These are phyloP conservation scores for Scolecobasidium constrictum DNA, from an alignment of 2,329 filamentous ascomycete species.

Conservation along the genomic window DNA sequence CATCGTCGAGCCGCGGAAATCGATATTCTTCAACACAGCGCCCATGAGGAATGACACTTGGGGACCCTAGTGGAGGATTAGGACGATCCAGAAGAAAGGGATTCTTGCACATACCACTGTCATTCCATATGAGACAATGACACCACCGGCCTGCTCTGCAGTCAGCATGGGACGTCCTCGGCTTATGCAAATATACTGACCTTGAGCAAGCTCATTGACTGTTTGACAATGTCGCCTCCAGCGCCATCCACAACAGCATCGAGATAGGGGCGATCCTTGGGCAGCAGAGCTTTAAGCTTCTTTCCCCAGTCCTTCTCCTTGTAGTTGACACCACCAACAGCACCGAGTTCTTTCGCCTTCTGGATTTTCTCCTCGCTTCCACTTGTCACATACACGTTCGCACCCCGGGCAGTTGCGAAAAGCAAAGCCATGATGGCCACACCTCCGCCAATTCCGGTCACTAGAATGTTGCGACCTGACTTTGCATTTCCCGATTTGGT, in stretches of 20 bases:
- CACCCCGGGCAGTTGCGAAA: constrained; percentile 65
- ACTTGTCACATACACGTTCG: constrained; percentile 73
- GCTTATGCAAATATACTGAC: constrained; percentile 17
- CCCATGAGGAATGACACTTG: constrained; percentile 81
- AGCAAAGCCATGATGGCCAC: constrained; percentile 74
- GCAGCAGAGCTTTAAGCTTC: constrained; percentile 52
- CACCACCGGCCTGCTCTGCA: constrained; percentile 50
- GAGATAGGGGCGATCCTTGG: constrained; percentile 53
- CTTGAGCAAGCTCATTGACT: constrained; percentile 58
- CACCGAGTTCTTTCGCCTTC: constrained; percentile 61
- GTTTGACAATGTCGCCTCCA: constrained; percentile 71
- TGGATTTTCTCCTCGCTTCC: constrained; percentile 65
- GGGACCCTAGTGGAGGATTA: no score
- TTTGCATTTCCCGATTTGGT: constrained; percentile 60
- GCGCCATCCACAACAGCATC: constrained; percentile 88
- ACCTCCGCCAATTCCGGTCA: constrained; percentile 89
- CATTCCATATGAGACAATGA: constrained; percentile 88
- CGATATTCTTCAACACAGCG: constrained; percentile 78
- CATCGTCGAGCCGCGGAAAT: constrained; percentile 81
- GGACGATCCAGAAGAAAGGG: no score
- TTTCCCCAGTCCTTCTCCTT: constrained; percentile 72
- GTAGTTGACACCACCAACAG: constrained; percentile 73
- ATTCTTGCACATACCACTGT: no score
- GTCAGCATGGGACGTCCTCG: background rate
- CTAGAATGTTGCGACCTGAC: constrained; percentile 61